Evolutionary conservation across 2,329 filamentous ascomycete genomes (phyloP).

Genomic region (Pseudopithomyces chartarum): DNA sequence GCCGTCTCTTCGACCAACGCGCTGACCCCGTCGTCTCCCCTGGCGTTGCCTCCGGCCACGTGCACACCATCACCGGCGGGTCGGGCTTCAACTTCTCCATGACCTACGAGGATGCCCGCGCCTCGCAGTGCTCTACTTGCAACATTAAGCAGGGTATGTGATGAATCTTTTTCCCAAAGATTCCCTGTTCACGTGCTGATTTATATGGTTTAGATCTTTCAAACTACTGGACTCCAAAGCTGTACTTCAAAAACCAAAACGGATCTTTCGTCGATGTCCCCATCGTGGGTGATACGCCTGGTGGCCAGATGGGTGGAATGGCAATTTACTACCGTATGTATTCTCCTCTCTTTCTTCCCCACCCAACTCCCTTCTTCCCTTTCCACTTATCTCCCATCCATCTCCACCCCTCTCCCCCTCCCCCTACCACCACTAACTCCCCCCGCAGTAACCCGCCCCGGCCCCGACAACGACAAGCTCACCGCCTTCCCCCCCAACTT

Average conservation of each 20-base stretch:
- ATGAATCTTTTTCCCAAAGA: constrained; percentile 39
- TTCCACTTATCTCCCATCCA: too few relatives aligned
- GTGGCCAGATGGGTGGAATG: constrained; percentile 60
- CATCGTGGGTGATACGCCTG: constrained; percentile 55
- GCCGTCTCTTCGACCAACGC: constrained; percentile 63
- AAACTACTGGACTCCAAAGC: constrained; percentile 76
- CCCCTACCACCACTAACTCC: not conserved
- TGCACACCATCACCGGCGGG: constrained; percentile 72
- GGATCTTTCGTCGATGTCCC: constrained; percentile 64
- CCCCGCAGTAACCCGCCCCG: constrained; percentile 48
- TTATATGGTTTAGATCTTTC: constrained; percentile 42
- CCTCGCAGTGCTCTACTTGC: constrained; percentile 68
- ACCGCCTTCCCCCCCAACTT: constrained; percentile 72
- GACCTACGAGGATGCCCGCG: constrained; percentile 64
- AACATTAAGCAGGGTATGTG: constrained; percentile 53
- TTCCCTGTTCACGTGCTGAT: constrained; percentile 49
- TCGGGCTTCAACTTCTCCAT: constrained; percentile 68
- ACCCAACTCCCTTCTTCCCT: too few relatives aligned
- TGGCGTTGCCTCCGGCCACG: constrained; percentile 62
- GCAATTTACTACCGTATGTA: constrained; percentile 72
- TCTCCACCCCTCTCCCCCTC: not conserved
- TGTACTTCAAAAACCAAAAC: constrained; percentile 64
- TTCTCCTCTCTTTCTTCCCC: too few relatives aligned
- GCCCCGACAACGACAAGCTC: constrained; percentile 66
- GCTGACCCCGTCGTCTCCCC: constrained; percentile 71